These are phyloP conservation scores for Saccharata proteae DNA, from an alignment of 2,329 filamentous ascomycete genomes.

Conservation along the genomic window DNA sequence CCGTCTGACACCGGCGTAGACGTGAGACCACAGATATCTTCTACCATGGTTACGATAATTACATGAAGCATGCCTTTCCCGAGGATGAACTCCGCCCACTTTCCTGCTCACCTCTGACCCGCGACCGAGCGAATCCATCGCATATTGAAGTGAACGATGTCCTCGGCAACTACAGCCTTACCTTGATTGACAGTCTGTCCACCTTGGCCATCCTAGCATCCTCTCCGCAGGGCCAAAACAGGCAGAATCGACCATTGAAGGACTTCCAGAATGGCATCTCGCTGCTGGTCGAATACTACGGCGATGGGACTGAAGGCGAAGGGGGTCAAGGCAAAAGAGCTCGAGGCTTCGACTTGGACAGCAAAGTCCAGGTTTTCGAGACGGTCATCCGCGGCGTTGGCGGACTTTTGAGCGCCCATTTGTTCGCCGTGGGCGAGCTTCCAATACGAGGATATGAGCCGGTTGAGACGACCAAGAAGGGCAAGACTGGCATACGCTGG, in stretches of 20 bases:
- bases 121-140: slow-evolving; percentile 66
- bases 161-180: slow-evolving; percentile 91
- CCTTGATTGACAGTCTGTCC: slow-evolving; percentile 87
- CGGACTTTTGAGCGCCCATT: slow-evolving; percentile 79
- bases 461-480: slow-evolving; percentile 21
- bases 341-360: slow-evolving; percentile 84
- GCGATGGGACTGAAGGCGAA: slow-evolving; percentile 62
- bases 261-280: slow-evolving; percentile 70
- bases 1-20: slow-evolving; percentile 14
- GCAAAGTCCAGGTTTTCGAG: slow-evolving; percentile 97
- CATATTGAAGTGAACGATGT: slow-evolving; percentile 90
- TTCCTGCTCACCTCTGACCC: slow-evolving; percentile 69
- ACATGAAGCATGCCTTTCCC: slow-evolving; percentile 86
- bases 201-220: slow-evolving; percentile 88
- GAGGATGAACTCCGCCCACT: slow-evolving; percentile 90
- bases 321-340: slow-evolving; percentile 59
- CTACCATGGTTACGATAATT: slow-evolving; percentile 93
- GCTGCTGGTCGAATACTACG: slow-evolving; percentile 69
- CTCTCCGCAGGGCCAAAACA: slow-evolving; percentile 43
- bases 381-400: slow-evolving; percentile 91
- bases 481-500: slow-evolving; percentile 49
- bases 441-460: slow-evolving; percentile 72
- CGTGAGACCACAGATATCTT: slow-evolving; percentile 59
- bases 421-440: slow-evolving; percentile 83
- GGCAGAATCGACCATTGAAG: slow-evolving; percentile 37